phyloP scores from a whole-genome alignment of 495 filamentous ascomycete species.

The Aspergillus campestris region DNA sequence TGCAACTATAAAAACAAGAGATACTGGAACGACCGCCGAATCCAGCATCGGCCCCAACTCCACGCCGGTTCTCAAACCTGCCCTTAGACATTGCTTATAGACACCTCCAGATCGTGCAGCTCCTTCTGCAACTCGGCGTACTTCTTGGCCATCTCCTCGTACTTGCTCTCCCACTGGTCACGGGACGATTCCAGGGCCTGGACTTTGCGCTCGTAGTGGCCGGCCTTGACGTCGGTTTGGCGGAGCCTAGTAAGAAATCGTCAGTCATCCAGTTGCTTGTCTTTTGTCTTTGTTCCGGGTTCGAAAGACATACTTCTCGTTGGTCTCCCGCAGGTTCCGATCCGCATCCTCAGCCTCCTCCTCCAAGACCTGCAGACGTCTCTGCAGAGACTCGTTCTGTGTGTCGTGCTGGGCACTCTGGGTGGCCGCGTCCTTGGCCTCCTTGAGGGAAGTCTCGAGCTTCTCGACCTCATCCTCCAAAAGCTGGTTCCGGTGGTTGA shows the following conservation, averaged over 20 bases:
- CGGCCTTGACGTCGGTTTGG: conserved; percentile 97
- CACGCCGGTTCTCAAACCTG: conserved; percentile 14
- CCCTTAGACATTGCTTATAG: conserved; percentile 83
- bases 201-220: conserved; percentile 98
- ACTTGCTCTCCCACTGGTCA: conserved; percentile 92
- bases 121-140: conserved; percentile 79
- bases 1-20: conserved; percentile 21
- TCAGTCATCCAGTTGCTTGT: conserved; percentile 12
- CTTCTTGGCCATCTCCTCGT: conserved; percentile 92
- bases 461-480: conserved; percentile 90
- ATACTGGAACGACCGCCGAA: conserved; percentile 22
- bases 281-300: too few species aligned
- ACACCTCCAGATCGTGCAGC: conserved; percentile 74
- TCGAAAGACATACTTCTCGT: conserved; percentile 75
- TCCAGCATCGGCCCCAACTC: conserved; percentile 24
- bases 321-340: conserved; percentile 87
- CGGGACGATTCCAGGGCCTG: conserved; percentile 83
- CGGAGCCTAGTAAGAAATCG: conserved; percentile 58
- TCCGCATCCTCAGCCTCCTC: conserved; percentile 96
- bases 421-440: conserved; percentile 68
- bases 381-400: conserved; percentile 81
- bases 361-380: conserved; percentile 89
- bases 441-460: conserved; percentile 65
- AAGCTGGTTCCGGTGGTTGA: conserved; percentile 81
- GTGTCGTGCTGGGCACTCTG: conserved; percentile 65